Evolutionary conservation across 1,139 yeast species (phyloP), one percentile per base, ranked within the genome.

Genomic region (Magnusiomyces suaveolens): DNA sequence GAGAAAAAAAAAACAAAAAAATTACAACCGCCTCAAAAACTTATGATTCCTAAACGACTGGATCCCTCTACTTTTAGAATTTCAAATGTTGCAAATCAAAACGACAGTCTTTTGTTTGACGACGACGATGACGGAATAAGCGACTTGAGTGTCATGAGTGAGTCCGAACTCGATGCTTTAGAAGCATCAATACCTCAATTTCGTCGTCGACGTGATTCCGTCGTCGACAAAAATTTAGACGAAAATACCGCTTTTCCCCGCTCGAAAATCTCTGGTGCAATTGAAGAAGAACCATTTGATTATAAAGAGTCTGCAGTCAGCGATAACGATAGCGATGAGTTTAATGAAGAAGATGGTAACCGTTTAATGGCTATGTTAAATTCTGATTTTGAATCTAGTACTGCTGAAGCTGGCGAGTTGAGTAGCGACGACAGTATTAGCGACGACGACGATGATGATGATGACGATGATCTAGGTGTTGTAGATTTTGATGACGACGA

Each of bases 381-480:
- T 38, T 66, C 63, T 46, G 64, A 56, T 21, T 60, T 56, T 10
- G 57, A 53, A 23, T 50, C 50, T 36, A 48, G 50, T 33, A 29
- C 43, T 20, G 58, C 54, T 21, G 57, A 53, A 38, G 71, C 66
- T 49, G 65, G 63, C n/a, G 69, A 64, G 21, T 62, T 59, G 25
- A 60, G 56, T n/a, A 64, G 58, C 21, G 56, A 55, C 32, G 62
- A 57, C 21, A 60, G 60, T 8, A 67, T 63, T 38, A n/a, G 20
- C 20, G 75, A 72, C 48, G 63, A 65, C 16, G 74, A 69, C 16
- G 69, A 67, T 25, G 61, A 57, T 41, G 55, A 51, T 20, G 43
- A 20, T 29, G 20, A 32, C 48, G 38, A 44, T 20, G 54, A 20
- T n/a, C n/a, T 43, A 3, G 54, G 51, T 33, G 47, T 51, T 20